Base-by-base conservation (phyloP, 352 stramenopile genomes). In the Aphanomyces cochlioides region DNA sequence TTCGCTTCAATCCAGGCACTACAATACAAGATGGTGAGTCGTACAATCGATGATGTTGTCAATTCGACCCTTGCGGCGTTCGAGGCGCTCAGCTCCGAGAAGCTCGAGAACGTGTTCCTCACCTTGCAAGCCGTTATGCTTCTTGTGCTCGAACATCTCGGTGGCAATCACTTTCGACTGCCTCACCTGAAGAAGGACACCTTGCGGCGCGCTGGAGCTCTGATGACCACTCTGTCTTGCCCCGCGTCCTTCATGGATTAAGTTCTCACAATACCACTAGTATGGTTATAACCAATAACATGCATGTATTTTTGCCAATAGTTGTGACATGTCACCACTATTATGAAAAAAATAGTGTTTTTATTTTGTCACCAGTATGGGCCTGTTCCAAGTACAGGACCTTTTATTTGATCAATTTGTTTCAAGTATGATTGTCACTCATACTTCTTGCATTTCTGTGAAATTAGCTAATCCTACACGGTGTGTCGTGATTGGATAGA, bases 1-100 rank as follows among this genome's bases (percentile, higher is more conserved):
- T 78, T 81, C 50, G 53, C 67, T 4, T 74, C 72, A 0, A 72
- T 78, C 5, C 69, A 81, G 50, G 47, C 47, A 0, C 39, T 75
- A 8, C 74, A 77, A 21, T 61, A 73, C 38, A 15, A 40, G 38
- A 8, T 47, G 64, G 41, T 58, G 38, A n/a, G 15, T 66, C 10
- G 21, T 43, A 19, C 45, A 70, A 17, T 40, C 71, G n/a, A 47
- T 56, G 38, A 17, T 43, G 5, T 66, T 47, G 10, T 66, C 67
- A 6, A 3, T 56, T 21, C 61, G 53, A 34, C n/a, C 58, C 38
- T 75, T 7, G 6, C 21, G 28, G 3, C 50, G 17, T 58, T 58
- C 21, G 50, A 58, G 7, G 17, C 1, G 21, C 21, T 58, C 8
- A 19, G 17, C 17, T 17, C 36, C 37, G 61, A 39, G n/a, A 72